Evolutionary conservation across 306 rosid genomes (phyloP), one percentile per base, ranked within the genome.

Genomic region (Psophocarpus tetragonolobus): DNA sequence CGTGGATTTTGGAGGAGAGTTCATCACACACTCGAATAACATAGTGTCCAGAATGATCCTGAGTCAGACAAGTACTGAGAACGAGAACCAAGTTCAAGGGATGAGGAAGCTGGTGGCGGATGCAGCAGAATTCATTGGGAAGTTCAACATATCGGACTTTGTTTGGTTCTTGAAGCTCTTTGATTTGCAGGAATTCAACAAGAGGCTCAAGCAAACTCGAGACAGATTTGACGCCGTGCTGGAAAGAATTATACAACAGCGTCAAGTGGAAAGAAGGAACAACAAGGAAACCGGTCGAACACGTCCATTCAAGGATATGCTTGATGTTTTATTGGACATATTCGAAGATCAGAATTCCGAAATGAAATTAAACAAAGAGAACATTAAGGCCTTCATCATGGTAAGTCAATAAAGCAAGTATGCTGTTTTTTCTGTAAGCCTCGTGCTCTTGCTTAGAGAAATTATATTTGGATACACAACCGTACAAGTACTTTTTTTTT

Each of bases 381-480:
- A 87, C 41, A 87, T 91, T 1, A 89, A 91, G 71, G 90, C 92
- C 74, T 89, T 89, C 53, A 79, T 86, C 70, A 10, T 87, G 88
- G 93, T 89, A 83, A 76, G 41, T 33, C 4, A 0, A 3, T 32
- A 3, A 60, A 27, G 51, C 6, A 41, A 15, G 20, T 47, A 41
- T 9, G 14, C 44, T 6, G 42, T 42, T 42, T 42, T 42, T 42
- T 42, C 48, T 36, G 2, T 8, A 7, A 7, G 11, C 8, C 8
- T 36, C 11, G n/a, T n/a, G n/a, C n/a, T n/a, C n/a, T n/a, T 36
- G 12, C 42, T 36, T 36, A 8, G 13, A 51, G 23, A 2, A 20
- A 20, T 51, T 8, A 51, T 18, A 18, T 50, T 50, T 50, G 26
- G 11, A 36, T 36, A 36, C 5, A 6, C 11, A 36, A 36, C 1